These are phyloP conservation scores for Penicillium waksmanii DNA, from an alignment of 495 filamentous ascomycete species.

Conservation along the genomic window DNA sequence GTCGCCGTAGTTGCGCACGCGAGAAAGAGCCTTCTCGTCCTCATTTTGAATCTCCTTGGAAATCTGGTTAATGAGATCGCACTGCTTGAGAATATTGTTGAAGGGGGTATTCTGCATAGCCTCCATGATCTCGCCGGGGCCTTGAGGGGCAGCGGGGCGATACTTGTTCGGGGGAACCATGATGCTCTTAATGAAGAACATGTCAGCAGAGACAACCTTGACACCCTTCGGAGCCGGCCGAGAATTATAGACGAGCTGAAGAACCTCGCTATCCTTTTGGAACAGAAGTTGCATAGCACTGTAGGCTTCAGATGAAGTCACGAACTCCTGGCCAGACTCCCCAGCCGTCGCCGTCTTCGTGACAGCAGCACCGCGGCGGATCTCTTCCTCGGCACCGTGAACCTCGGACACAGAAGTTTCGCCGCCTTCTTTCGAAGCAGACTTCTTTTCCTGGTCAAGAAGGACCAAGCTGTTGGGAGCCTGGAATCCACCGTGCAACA, in stretches of 20 bases:
- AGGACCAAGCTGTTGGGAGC: slow-evolving; percentile 63
- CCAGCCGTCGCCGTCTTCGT: slow-evolving; percentile 37
- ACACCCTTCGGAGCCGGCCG: slow-evolving; percentile 56
- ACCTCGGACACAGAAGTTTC: slow-evolving; percentile 38
- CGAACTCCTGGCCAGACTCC: slow-evolving; percentile 60
- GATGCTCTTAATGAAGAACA: slow-evolving; percentile 89
- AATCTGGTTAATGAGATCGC: slow-evolving; percentile 72
- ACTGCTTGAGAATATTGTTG: slow-evolving; percentile 73
- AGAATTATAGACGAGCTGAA: slow-evolving; percentile 81
- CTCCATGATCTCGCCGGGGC: slow-evolving; percentile 78
- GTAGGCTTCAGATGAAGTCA: slow-evolving; percentile 76
- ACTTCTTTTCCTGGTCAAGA: slow-evolving; percentile 44
- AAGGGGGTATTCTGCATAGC: slow-evolving; percentile 83
- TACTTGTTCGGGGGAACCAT: slow-evolving; percentile 91
- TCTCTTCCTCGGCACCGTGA: slow-evolving; percentile 69
- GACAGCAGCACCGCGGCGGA: slow-evolving; percentile 56
- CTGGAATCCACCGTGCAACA: slow-evolving; percentile 70
- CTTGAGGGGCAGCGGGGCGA: slow-evolving; percentile 83
- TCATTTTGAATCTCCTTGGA: slow-evolving; percentile 67
- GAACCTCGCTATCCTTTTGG: slow-evolving; percentile 79
- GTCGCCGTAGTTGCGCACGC: slow-evolving; percentile 59
- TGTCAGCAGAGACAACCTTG: slow-evolving; percentile 67
- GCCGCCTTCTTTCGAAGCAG: slow-evolving; percentile 37
- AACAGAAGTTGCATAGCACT: slow-evolving; percentile 78
- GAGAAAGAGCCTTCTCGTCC: slow-evolving; percentile 41